Conservation (phyloP, 1,139 yeast species). For the Pneumocystis canis region DNA sequence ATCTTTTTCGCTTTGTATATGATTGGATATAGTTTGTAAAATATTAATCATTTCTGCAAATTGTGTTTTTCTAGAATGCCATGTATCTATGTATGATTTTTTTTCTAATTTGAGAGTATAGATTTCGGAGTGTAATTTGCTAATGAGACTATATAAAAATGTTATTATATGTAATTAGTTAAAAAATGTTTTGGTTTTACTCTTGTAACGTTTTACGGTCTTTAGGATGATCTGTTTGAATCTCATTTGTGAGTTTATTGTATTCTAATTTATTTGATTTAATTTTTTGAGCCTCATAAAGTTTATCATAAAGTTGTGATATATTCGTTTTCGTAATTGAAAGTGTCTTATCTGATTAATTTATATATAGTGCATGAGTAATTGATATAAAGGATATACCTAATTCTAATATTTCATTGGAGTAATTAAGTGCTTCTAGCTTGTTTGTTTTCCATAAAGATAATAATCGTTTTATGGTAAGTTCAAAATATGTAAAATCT, state of each 20-base stretch:
- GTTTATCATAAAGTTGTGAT: constrained; percentile 1
- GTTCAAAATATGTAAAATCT: not conserved
- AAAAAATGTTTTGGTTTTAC: constrained; percentile 1
- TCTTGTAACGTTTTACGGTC: constrained; percentile 19
- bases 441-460: not conserved
- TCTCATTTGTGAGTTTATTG: constrained; percentile 20
- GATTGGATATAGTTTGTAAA: constrained; percentile 17
- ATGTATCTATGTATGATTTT: constrained; percentile 16
- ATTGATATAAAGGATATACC: not conserved
- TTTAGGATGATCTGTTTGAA: constrained; percentile 18
- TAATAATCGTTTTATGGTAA: not conserved
- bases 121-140: constrained; percentile 19
- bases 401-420: not conserved
- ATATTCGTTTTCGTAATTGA: not conserved
- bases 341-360: not conserved
- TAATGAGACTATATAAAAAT: constrained; percentile 11
- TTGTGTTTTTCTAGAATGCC: constrained; percentile 19
- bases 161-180: not conserved
- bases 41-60: constrained; percentile 18
- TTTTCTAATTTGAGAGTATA: constrained; percentile 19
- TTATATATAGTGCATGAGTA: not conserved
- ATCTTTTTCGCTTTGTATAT: constrained; percentile 16
- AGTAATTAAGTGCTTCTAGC: not conserved
- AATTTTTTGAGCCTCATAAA: constrained; percentile 18
- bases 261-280: constrained; percentile 21